These are phyloP conservation scores for Naganishia kalamii DNA, from an alignment of 768 basidiomycete genomes.

Conservation along the genomic window DNA sequence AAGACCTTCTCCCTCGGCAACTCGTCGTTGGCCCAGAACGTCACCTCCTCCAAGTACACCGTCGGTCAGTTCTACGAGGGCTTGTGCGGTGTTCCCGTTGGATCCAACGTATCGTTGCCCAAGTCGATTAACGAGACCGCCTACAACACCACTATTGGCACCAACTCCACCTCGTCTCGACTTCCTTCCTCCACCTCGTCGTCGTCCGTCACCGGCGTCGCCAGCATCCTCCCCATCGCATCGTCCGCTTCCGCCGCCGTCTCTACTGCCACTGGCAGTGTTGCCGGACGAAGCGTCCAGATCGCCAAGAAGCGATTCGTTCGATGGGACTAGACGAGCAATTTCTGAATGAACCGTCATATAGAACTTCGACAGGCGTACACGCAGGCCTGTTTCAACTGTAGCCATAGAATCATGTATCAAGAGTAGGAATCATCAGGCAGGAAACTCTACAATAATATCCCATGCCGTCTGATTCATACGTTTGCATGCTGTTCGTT, in stretches of 20 bases:
- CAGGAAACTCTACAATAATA: neutral
- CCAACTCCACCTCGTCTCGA: constrained; percentile 22
- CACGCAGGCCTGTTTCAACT: neutral
- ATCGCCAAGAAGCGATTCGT: constrained; percentile 24
- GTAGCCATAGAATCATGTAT: constrained; percentile 9
- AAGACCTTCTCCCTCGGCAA: constrained; percentile 11
- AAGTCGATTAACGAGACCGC: constrained; percentile 33
- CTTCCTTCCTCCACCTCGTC: neutral
- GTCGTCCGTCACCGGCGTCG: neutral
- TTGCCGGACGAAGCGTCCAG: constrained; percentile 17
- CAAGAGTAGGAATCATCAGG: constrained; percentile 3
- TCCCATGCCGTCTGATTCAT: no score
- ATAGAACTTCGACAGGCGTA: neutral
- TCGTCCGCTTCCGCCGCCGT: neutral
- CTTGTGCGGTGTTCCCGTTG: constrained; percentile 22
- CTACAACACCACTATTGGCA: constrained; percentile 34
- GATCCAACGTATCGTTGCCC: constrained; percentile 38
- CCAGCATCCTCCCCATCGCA: neutral
- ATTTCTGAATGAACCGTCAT: neutral
- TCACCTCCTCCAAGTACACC: constrained; percentile 32
- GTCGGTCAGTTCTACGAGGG: constrained; percentile 17
- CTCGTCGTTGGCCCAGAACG: neutral
- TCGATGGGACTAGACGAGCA: constrained; percentile 11
- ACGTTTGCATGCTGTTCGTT: no score
- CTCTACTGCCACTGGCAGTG: constrained; percentile 11